Conservation (phyloP, 345 rosid species). For the Isatis tinctoria region DNA sequence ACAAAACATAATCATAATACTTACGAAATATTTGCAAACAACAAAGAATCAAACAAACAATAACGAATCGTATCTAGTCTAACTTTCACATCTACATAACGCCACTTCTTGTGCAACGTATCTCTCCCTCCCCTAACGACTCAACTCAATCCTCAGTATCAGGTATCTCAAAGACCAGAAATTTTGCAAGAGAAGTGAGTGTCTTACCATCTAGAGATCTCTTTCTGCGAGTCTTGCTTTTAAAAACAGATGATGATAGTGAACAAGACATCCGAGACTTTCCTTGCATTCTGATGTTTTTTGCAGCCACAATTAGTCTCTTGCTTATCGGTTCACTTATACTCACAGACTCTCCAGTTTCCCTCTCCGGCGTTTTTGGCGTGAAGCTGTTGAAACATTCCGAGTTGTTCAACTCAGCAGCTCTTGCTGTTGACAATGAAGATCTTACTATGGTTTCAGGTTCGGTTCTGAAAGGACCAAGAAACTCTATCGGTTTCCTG, state of each 20-base stretch:
- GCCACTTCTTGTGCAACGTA: neutral
- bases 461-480: neutral
- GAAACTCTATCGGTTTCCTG: neutral
- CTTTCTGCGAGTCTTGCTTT: slow-evolving; percentile 7
- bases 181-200: slow-evolving; percentile 17
- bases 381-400: neutral
- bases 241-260: slow-evolving; percentile 18
- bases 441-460: slow-evolving; percentile 8
- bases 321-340: slow-evolving; percentile 13
- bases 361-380: slow-evolving; percentile 7
- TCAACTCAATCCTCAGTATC: slow-evolving; percentile 17
- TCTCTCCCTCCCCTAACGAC: neutral
- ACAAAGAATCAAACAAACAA: neutral
- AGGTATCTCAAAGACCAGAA: slow-evolving; percentile 26
- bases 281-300: slow-evolving; percentile 33
- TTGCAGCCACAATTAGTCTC: slow-evolving; percentile 26
- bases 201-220: slow-evolving; percentile 5
- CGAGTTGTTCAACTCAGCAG: neutral
- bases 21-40: neutral
- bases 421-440: slow-evolving; percentile 5
- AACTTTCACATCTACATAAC: slow-evolving; percentile 11
- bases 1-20: neutral
- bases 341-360: neutral
- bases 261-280: slow-evolving; percentile 1
- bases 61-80: neutral